Evolutionary conservation across 495 filamentous ascomycete genomes (phyloP), one percentile per base, ranked within the genome.

Genomic region (Tetracladium marchalianum): DNA sequence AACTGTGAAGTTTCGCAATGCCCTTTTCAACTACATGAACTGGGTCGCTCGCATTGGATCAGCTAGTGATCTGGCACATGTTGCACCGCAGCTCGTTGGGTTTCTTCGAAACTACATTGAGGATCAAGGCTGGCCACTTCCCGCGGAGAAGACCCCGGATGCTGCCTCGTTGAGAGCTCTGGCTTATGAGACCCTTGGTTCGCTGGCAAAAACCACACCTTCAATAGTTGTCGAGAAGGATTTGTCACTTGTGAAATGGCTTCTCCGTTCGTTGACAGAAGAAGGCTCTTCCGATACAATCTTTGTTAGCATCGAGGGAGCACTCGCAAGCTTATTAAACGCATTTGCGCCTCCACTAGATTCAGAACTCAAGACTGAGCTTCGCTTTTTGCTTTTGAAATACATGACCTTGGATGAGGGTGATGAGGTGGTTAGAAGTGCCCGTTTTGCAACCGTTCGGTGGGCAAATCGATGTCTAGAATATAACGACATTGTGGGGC

Each of bases 381-480:
- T 74, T 7, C 70, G 66, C 10, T 51, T 58, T 4, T 70, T 89
- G 31, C 69, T 92, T 31, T 57, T 87, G 7, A 66, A 74, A 16
- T 78, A 85, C 46, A 88, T 89, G 81, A 66, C 60, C 39, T 59
- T 74, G 35, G 50, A 72, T 18, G 67, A 77, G 34, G 77, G 75
- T 38, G 66, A 69, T 38, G 61, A 57, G 15, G 56, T 75, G 11
- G 69, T 77, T 7, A 70, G 87, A 46, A 83, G 78, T 43, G 81
- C 82, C 40, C 79, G 86, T 7, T 90, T 87, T 63, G 77, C 84
- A 15, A 83, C 84, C n/a, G 76, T 92, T 4, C 82, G 88, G 18
- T 96, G 89, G 69, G 84, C 88, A 2, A 96, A 96, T 54, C 72
- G 84, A n/a, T 94, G 87, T 55, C 69, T 98, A 10, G 79, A 82